Evolutionary conservation across 1,284 basidiomycete species (phyloP).

Genomic region (Microbotryum intermedium): DNA sequence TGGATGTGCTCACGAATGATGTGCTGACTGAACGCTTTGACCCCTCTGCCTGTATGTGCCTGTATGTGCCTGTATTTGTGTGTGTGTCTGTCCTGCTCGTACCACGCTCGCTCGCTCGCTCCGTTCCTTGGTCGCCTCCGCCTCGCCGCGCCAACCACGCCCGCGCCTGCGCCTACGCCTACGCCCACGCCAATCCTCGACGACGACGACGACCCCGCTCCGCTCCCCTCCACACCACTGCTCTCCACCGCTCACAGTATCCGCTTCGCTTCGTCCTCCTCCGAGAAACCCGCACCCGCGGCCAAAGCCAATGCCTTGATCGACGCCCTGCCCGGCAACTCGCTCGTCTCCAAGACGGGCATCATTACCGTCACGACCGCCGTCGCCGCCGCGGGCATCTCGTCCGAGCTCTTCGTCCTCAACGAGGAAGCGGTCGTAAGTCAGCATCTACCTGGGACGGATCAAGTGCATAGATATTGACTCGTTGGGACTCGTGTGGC

Average conservation of each 20-base stretch:
- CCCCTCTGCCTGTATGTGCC: no score
- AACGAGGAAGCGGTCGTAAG: constrained; percentile 76
- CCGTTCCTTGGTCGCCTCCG: no score
- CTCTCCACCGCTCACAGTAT: constrained; percentile 3
- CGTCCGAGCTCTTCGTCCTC: constrained; percentile 93
- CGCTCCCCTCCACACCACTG: neutral
- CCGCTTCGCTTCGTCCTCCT: constrained; percentile 20
- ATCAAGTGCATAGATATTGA: no score
- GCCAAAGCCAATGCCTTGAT: constrained; percentile 86
- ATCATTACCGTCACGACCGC: constrained; percentile 85
- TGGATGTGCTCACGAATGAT: no score
- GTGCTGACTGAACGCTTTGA: no score
- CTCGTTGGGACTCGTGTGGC: constrained; percentile 45
- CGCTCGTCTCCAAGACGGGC: constrained; percentile 86
- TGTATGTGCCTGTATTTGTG: no score
- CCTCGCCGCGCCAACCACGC: no score
- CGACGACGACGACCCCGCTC: neutral
- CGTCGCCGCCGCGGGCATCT: constrained; percentile 84
- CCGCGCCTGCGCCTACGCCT: no score
- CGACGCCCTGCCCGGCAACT: constrained; percentile 83
- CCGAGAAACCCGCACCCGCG: constrained; percentile 48
- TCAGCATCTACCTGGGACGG: no score
- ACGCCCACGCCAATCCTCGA: no score
- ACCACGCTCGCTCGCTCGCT: no score
- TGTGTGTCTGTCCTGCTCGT: no score